Base-by-base conservation (phyloP, 2,329 filamentous ascomycete species). In the Zasmidium angulare region DNA sequence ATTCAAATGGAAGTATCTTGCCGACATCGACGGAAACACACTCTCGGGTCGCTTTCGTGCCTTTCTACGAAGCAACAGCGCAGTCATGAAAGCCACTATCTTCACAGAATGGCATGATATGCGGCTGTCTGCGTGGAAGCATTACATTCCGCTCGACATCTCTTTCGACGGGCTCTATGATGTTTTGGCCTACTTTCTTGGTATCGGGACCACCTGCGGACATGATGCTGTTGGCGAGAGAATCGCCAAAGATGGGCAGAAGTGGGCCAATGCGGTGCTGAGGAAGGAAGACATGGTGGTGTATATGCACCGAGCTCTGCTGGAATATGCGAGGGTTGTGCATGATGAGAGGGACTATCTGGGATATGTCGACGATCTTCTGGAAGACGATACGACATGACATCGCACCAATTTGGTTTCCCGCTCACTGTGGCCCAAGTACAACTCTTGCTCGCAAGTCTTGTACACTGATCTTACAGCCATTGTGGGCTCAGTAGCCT, bases 61-160 rank as follows among this genome's bases (percentile, higher is more conserved):
- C 0, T 91, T 93, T 71, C 77, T 93, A 22, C 80, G 83, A 31
- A 89, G 85, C 26, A 89, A 85, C 1, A 87, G 84, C 17, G 73
- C 93, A 9, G 88, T 88, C 0, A 84, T 93, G 76, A 93, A 93
- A 76, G 85, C 87, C 3, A 91, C 90, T 0, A 78, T 93, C 22
- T 93, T 87, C 76, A 81, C 84, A n/a, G 90, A 93, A 72, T 95
- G 90, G 90, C 89, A 93, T 69, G 89, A 93, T 71, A 79, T 64
- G 67, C 78, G 71, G 66, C 78, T 93, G 1, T 78, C 90, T 2
- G 82, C 89, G 0, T 95, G 90, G 90, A 86, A 86, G 68, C 90
- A 93, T 73, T 93, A 90, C 67, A 86, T 92, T 1, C 90, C 90
- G 14, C 86, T 93, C 82, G 89, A 92, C 71, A 89, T 84, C 68